A percentile compares a stretch with the other conserved stretches of the same genome.
Evolutionary conservation across 1,284 basidiomycete species (phyloP).

Genomic region (Ganoderma lingzhi): DNA sequence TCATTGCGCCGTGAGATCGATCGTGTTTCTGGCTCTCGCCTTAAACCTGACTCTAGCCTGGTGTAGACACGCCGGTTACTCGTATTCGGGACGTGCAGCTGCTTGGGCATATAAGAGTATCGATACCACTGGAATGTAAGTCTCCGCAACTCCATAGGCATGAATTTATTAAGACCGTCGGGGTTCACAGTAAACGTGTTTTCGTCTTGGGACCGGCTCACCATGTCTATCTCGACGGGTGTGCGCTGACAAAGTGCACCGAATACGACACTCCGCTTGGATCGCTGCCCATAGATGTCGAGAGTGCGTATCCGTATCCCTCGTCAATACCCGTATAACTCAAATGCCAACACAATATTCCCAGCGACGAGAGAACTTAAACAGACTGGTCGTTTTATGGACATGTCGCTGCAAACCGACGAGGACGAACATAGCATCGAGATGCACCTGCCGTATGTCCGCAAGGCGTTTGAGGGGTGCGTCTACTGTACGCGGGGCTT

Average conservation of each 20-base stretch:
- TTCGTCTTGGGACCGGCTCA: slow-evolving; percentile 98
- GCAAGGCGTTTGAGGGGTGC: slow-evolving; percentile 86
- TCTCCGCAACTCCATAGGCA: slow-evolving; percentile 9
- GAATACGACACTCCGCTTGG: slow-evolving; percentile 91
- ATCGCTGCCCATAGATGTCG: slow-evolving; percentile 77
- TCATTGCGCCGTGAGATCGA: slow-evolving; percentile 90
- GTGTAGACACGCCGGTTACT: slow-evolving; percentile 92
- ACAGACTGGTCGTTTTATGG: slow-evolving; percentile 74
- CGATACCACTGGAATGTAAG: slow-evolving; percentile 83
- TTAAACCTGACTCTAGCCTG: slow-evolving; percentile 21
- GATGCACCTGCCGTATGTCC: slow-evolving; percentile 96
- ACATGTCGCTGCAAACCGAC: slow-evolving; percentile 76
- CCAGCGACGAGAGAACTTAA: slow-evolving; percentile 77
- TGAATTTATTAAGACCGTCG: not conserved
- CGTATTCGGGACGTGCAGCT: slow-evolving; percentile 93
- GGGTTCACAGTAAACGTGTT: slow-evolving; percentile 78
- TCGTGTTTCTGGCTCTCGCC: slow-evolving; percentile 12
- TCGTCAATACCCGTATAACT: not conserved
- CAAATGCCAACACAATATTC: not conserved
- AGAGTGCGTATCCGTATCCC: slow-evolving; percentile 61
- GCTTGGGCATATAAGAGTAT: slow-evolving; percentile 97
- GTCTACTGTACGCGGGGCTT: slow-evolving; percentile 28
- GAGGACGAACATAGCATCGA: slow-evolving; percentile 98
- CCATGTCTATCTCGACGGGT: slow-evolving; percentile 88
- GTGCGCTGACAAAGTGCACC: slow-evolving; percentile 83